Conservation (phyloP, 2,329 filamentous ascomycete species). For the Pseudopyrenochaeta lycopersici region DNA sequence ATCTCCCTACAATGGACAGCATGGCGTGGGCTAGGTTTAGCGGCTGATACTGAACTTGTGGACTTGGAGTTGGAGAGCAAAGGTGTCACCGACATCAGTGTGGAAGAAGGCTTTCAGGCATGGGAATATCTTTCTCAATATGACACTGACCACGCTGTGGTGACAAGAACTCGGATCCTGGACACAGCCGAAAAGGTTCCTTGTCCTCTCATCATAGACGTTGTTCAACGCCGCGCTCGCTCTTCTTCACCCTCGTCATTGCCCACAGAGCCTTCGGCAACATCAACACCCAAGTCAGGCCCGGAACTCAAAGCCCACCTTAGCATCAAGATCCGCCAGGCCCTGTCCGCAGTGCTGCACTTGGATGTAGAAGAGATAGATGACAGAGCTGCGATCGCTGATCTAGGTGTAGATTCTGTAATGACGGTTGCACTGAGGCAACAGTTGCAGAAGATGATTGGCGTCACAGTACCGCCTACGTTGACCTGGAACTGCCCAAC, state of each 20-base stretch:
- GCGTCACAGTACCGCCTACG: constrained; percentile 51
- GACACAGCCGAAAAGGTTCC: constrained; percentile 42
- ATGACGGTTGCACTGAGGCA: constrained; percentile 50
- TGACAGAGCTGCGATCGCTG: constrained; percentile 42
- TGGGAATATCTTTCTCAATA: constrained; percentile 51
- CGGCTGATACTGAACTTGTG: constrained; percentile 46
- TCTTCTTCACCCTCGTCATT: background rate
- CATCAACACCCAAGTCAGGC: constrained; percentile 12
- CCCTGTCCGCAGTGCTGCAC: constrained; percentile 47
- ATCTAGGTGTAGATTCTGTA: constrained; percentile 53
- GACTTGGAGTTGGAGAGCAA: constrained; percentile 52
- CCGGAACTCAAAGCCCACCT: constrained; percentile 45
- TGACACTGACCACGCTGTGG: constrained; percentile 52
- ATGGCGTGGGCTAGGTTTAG: constrained; percentile 46
- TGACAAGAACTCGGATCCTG: constrained; percentile 44
- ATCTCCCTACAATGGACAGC: constrained; percentile 55
- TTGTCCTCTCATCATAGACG: constrained; percentile 22
- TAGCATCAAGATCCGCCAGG: constrained; percentile 41
- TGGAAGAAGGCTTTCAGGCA: constrained; percentile 54
- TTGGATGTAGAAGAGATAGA: constrained; percentile 48
- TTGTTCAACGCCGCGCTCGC: constrained; percentile 17
- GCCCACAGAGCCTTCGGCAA: background rate
- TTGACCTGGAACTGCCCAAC: constrained; percentile 55
- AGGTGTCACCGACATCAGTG: constrained; percentile 55
- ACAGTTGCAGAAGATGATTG: constrained; percentile 46